Evolutionary conservation across 768 basidiomycete genomes (phyloP).

Genomic region (Lactifluus subvellereus): DNA sequence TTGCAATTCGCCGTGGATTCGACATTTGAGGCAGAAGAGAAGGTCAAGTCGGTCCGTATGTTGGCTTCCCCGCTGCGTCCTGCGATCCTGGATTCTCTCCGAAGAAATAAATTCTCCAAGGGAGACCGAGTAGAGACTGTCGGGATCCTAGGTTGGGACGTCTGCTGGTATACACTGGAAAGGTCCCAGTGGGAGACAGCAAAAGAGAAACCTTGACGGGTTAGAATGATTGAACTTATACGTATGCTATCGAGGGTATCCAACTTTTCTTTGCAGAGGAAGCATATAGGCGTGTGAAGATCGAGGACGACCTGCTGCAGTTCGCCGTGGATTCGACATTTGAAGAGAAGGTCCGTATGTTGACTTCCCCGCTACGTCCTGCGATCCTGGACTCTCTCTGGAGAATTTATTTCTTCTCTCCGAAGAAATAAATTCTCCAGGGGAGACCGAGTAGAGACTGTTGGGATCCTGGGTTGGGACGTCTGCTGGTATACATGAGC

Average conservation of each 20-base stretch:
- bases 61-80: conserved; percentile 45
- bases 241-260: background rate
- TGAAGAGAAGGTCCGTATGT: conserved; percentile 40
- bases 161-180: conserved; percentile 39
- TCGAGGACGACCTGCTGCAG: conserved; percentile 61
- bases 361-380: conserved; percentile 45
- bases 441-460: conserved; percentile 37
- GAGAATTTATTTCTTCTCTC: conserved; percentile 25
- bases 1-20: conserved; percentile 51
- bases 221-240: background rate
- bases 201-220: background rate
- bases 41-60: conserved; percentile 43
- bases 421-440: conserved; percentile 44
- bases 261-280: conserved; percentile 57
- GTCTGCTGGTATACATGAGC: conserved; percentile 39
- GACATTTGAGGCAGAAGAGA: conserved; percentile 45
- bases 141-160: conserved; percentile 57
- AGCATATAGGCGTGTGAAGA: conserved; percentile 46
- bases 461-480: conserved; percentile 57
- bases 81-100: conserved; percentile 44
- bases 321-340: conserved; percentile 58
- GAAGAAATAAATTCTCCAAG: conserved; percentile 43
- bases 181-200: conserved; percentile 41
- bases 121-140: conserved; percentile 40
- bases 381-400: conserved; percentile 39